Percentiles rank a stretch among this genome's conserved stretches.
Conservation (phyloP, 805 yeast species). For the Candida michaelii region DNA sequence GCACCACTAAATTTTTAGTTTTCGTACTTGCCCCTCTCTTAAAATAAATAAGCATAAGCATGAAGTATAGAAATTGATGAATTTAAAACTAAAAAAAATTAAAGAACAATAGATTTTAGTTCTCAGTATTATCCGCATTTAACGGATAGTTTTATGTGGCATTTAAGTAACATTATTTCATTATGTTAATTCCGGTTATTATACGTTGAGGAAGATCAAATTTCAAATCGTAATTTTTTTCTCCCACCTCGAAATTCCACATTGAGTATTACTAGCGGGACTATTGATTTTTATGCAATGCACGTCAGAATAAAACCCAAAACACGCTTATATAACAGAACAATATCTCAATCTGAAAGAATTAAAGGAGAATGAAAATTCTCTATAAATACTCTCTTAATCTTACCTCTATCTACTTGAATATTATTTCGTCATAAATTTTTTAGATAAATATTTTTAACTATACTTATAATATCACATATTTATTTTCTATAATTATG, state of each 20-base stretch:
- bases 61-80: too few species aligned
- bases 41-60: background rate
- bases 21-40: slow-evolving; percentile 6
- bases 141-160: too few species aligned
- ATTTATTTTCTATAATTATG: background rate
- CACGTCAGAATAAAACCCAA: slow-evolving; percentile 2
- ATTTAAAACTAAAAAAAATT: too few species aligned
- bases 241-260: background rate
- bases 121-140: too few species aligned
- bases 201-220: background rate
- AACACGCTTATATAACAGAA: slow-evolving; percentile 2
- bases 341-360: background rate
- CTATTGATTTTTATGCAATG: slow-evolving; percentile 1
- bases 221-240: slow-evolving; percentile 1
- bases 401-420: background rate
- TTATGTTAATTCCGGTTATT: background rate
- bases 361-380: background rate
- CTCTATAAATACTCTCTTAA: background rate
- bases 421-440: background rate
- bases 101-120: too few species aligned
- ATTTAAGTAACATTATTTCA: too few species aligned
- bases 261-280: background rate
- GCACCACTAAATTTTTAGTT: background rate
- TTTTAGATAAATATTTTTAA: too few species aligned
- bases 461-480: background rate